Evolutionary conservation across 257 asterid genomes (phyloP).

Genomic region (Ocimum tenuiflorum): DNA sequence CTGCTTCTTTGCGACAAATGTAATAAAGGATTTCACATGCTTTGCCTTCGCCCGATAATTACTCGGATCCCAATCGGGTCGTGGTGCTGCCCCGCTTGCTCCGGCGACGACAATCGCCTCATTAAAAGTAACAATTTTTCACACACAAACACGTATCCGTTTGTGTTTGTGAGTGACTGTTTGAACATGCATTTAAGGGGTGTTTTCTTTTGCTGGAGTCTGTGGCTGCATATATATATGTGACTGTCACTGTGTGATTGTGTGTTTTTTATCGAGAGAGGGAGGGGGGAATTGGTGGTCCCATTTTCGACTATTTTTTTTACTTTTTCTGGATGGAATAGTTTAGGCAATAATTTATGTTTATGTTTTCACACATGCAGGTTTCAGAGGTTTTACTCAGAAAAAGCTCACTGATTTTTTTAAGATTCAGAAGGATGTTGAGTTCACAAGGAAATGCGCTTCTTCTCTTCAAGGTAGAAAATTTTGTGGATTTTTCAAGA

Average conservation of each 20-base stretch:
- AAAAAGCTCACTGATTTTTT: constrained; percentile 66
- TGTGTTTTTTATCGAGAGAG: background rate
- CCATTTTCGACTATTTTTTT: background rate
- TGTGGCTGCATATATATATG: background rate
- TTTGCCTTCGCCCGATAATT: constrained; percentile 63
- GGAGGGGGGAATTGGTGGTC: background rate
- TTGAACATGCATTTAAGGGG: background rate
- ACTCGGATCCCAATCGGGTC: constrained; percentile 68
- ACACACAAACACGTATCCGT: background rate
- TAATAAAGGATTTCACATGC: constrained; percentile 63
- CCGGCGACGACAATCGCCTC: constrained; percentile 36
- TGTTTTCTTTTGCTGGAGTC: background rate
- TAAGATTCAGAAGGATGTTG: constrained; percentile 49
- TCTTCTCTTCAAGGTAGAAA: constrained; percentile 56
- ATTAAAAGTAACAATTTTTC: constrained; percentile 39
- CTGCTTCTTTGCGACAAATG: constrained; percentile 68
- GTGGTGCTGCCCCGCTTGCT: constrained; percentile 71
- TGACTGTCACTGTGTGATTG: background rate
- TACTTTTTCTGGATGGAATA: background rate
- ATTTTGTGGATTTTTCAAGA: background rate
- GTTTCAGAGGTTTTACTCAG: constrained; percentile 55
- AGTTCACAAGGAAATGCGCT: constrained; percentile 29
- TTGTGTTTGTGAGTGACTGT: background rate
- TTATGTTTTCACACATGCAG: background rate
- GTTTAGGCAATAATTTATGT: background rate